Percentiles rank a stretch among this genome's conserved stretches.
These are phyloP conservation scores for Amesomyces nigricolor DNA, from an alignment of 2,329 filamentous ascomycete species.

Conservation along the genomic window DNA sequence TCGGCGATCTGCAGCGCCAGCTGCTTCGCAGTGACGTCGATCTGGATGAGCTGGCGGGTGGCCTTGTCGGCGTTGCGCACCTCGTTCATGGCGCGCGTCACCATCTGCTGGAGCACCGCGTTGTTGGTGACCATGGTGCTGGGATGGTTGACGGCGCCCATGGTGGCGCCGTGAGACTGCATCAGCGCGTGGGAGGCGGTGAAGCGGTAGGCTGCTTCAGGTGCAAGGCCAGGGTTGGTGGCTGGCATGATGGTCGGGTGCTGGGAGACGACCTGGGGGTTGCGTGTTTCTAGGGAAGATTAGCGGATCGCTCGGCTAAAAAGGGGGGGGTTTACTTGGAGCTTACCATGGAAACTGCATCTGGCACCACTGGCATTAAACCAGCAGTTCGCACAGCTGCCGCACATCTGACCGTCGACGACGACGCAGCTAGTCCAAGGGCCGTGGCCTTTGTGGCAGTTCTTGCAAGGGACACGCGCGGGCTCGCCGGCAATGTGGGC, in stretches of 20 bases:
- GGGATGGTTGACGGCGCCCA: conserved; percentile 18
- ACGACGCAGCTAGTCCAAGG: conserved; percentile 55
- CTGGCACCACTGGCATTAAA: conserved; percentile 56
- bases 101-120: conserved; percentile 37
- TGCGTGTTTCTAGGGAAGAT: conserved; percentile 39
- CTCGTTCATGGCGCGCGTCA: conserved; percentile 43
- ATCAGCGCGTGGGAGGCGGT: conserved; percentile 16
- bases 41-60: conserved; percentile 44
- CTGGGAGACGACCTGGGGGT: conserved; percentile 32
- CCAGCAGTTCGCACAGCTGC: conserved; percentile 59
- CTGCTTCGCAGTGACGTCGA: conserved; percentile 50
- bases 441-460: conserved; percentile 55
- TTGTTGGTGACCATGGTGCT: conserved; percentile 29
- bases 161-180: conserved; percentile 13
- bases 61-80: conserved; percentile 40
- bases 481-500: conserved; percentile 50
- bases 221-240: conserved; percentile 13
- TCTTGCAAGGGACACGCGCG: conserved; percentile 49
- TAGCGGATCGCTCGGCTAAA: neutral
- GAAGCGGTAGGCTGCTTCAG: conserved; percentile 20
- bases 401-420: conserved; percentile 56
- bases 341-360: conserved; percentile 55
- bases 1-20: conserved; percentile 48
- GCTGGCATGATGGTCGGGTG: conserved; percentile 23
- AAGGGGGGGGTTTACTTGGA: neutral